Percentiles rank a stretch among this genome's conserved stretches.
Evolutionary conservation across 768 basidiomycete species (phyloP).

Genomic region (Rhizopogon vesiculosus): DNA sequence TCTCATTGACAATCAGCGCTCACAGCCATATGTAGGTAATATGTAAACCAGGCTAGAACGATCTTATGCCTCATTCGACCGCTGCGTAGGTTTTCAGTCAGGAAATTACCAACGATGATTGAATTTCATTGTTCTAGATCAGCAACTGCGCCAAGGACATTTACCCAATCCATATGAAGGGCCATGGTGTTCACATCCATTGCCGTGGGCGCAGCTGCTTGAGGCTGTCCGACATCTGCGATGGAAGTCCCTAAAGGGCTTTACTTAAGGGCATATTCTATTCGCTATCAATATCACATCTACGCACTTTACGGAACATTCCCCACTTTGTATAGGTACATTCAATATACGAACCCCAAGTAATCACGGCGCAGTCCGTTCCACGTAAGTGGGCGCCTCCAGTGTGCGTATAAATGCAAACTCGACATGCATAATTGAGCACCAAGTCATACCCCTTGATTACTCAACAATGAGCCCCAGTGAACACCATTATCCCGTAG

Average conservation of each 20-base stretch:
- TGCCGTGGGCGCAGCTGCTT: not conserved
- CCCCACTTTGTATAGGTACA: not conserved
- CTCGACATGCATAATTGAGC: not conserved
- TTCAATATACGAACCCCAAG: too few species aligned
- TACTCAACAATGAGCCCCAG: not conserved
- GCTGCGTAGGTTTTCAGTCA: not conserved
- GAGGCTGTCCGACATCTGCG: not conserved
- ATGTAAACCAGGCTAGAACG: too few species aligned
- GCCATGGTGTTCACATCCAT: not conserved
- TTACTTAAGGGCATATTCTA: not conserved
- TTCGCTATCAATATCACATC: not conserved
- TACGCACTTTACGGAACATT: not conserved
- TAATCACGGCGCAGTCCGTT: not conserved
- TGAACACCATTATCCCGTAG: conserved; percentile 15
- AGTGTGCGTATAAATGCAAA: not conserved
- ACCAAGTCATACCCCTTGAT: too few species aligned
- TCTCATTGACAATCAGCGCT: too few species aligned
- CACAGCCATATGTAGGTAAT: too few species aligned
- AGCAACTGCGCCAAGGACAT: not conserved
- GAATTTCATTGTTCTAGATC: not conserved
- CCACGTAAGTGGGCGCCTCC: not conserved
- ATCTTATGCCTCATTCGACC: not conserved
- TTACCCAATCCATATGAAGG: not conserved
- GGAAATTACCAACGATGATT: not conserved
- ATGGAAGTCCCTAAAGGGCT: not conserved